phyloP scores from a whole-genome alignment of 768 basidiomycete species.

The Chalciporus chontae region DNA sequence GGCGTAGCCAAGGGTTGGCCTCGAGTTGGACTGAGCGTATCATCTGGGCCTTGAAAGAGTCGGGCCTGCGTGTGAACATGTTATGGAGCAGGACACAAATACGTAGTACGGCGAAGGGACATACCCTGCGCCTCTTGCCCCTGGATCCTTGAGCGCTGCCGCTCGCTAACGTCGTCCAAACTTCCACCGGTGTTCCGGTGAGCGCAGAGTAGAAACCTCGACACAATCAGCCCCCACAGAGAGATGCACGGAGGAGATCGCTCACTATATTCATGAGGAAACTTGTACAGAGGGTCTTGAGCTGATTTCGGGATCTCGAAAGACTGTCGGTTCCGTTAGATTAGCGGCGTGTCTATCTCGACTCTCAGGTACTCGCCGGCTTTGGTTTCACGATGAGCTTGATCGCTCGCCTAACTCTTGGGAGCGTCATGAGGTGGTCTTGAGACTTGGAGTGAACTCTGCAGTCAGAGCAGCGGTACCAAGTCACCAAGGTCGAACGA shows the following conservation, averaged over 20 bases:
- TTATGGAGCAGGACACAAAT: background rate
- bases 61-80: background rate
- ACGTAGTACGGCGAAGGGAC: background rate
- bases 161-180: conserved; percentile 3
- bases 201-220: conserved; percentile 24
- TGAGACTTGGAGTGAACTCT: background rate
- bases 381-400: conserved; percentile 28
- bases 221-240: background rate
- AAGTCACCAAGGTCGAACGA: background rate
- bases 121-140: background rate
- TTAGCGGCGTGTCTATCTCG: background rate
- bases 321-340: conserved; percentile 10
- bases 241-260: background rate
- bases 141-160: background rate
- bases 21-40: background rate
- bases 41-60: background rate
- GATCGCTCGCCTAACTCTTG: conserved; percentile 14
- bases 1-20: background rate
- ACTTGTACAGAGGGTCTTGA: conserved; percentile 25
- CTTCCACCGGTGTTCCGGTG: conserved; percentile 16
- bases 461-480: background rate
- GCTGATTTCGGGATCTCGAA: conserved; percentile 25
- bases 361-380: conserved; percentile 21
- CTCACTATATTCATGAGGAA: conserved; percentile 24
- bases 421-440: conserved; percentile 7